Conservation (phyloP, 1,139 yeast species). For the Pichia sp. region DNA sequence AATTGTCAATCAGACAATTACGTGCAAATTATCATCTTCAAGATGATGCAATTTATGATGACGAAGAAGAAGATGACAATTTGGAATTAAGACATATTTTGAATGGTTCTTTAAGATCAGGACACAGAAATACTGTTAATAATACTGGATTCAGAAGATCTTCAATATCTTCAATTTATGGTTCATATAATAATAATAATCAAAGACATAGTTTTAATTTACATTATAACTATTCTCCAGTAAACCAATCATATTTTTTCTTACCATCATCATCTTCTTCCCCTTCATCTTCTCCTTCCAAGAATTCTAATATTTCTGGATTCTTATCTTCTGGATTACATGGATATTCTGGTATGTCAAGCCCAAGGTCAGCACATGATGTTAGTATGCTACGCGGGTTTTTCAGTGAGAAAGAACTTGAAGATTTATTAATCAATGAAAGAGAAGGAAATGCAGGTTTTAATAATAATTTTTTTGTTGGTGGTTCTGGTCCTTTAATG, state of each 20-base stretch:
- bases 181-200: background rate
- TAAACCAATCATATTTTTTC: background rate
- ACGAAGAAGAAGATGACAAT: background rate
- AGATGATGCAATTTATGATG: background rate
- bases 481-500: background rate
- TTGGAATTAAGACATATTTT: background rate
- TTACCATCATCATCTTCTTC: background rate
- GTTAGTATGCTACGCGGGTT: background rate
- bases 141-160: constrained; percentile 2
- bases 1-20: background rate
- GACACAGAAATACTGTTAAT: background rate
- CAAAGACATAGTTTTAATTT: background rate
- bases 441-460: background rate
- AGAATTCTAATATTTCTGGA: background rate
- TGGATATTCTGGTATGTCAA: background rate
- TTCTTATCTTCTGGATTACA: background rate
- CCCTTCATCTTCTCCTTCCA: background rate
- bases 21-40: background rate
- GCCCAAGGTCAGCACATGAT: background rate
- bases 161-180: constrained; percentile 10
- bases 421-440: background rate
- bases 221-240: background rate
- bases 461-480: background rate
- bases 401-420: background rate
- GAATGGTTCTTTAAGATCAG: background rate